Conservation (phyloP, 805 yeast genomes). For the Candida sphagnicola region DNA sequence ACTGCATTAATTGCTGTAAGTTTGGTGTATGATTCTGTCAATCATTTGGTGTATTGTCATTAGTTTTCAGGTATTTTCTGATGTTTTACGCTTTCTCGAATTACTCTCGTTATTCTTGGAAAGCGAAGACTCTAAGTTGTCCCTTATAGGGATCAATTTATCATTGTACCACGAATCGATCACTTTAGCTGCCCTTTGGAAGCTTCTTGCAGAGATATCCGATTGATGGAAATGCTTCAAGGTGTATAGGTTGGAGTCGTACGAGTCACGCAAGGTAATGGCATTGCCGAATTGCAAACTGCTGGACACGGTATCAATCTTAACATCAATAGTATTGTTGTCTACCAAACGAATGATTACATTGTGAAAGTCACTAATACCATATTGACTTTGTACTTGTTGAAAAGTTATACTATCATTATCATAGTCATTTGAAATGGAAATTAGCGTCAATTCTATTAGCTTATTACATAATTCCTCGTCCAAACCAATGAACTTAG, state of each 20-base stretch:
- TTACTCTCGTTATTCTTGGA: background rate
- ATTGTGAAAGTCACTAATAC: conserved; percentile 13
- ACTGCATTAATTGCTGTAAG: too few species aligned
- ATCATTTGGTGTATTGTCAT: background rate
- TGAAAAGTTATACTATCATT: conserved; percentile 6
- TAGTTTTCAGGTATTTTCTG: background rate
- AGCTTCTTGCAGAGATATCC: conserved; percentile 18
- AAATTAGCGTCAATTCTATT: conserved; percentile 22
- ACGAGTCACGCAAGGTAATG: conserved; percentile 27
- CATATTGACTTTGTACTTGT: conserved; percentile 14
- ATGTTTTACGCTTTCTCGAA: conserved; percentile 2
- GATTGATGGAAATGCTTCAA: conserved; percentile 21
- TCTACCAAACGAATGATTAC: conserved; percentile 23
- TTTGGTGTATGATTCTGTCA: too few species aligned
- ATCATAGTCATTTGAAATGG: conserved; percentile 9
- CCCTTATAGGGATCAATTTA: conserved; percentile 10
- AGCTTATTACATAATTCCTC: conserved; percentile 17
- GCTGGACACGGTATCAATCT: conserved; percentile 23
- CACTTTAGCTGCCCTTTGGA: conserved; percentile 13
- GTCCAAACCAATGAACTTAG: conserved; percentile 12
- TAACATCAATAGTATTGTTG: conserved; percentile 17
- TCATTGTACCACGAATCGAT: conserved; percentile 22
- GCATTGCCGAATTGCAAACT: conserved; percentile 15
- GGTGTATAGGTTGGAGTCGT: conserved; percentile 16
- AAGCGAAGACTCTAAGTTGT: conserved; percentile 5